phyloP scores from a whole-genome alignment of 306 rosid genomes.

The Rubus parviflorus region DNA sequence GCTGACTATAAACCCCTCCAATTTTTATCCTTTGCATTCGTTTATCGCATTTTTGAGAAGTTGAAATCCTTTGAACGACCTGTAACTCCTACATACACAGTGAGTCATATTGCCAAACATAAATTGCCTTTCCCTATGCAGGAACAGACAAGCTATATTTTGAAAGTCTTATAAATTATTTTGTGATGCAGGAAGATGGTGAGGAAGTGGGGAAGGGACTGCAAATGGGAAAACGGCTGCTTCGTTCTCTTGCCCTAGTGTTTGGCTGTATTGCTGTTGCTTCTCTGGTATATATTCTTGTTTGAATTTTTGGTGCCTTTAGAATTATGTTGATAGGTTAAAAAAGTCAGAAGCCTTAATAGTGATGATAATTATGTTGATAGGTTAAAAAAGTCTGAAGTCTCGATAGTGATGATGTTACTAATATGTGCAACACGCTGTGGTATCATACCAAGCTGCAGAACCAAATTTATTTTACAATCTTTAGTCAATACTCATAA shows the following conservation, averaged over 20 bases:
- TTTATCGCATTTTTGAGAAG: slow-evolving; percentile 95
- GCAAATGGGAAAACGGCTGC: slow-evolving; percentile 92
- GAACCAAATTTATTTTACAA: not conserved
- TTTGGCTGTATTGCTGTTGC: slow-evolving; percentile 88
- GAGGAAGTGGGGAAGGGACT: slow-evolving; percentile 84
- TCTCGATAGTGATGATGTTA: not conserved
- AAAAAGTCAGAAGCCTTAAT: not conserved
- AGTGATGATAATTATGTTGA: not conserved
- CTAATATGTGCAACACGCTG: not conserved
- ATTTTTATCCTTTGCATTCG: slow-evolving; percentile 85
- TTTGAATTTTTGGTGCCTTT: slow-evolving; percentile 29
- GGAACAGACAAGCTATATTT: slow-evolving; percentile 1
- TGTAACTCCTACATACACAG: slow-evolving; percentile 57
- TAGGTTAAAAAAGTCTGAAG: not conserved
- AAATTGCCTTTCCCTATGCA: not conserved
- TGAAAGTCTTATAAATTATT: slow-evolving; percentile 31
- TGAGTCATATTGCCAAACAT: slow-evolving; percentile 39
- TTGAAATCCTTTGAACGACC: slow-evolving; percentile 79
- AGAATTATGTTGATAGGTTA: slow-evolving; percentile 12
- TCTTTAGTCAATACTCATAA: not conserved
- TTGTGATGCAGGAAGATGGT: slow-evolving; percentile 79
- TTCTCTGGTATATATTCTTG: slow-evolving; percentile 64
- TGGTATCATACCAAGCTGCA: not conserved
- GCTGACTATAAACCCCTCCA: slow-evolving; percentile 92
- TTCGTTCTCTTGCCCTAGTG: slow-evolving; percentile 79